Evolutionary conservation across 2,329 filamentous ascomycete species (phyloP).

Genomic region (Cladorrhinum sp.): DNA sequence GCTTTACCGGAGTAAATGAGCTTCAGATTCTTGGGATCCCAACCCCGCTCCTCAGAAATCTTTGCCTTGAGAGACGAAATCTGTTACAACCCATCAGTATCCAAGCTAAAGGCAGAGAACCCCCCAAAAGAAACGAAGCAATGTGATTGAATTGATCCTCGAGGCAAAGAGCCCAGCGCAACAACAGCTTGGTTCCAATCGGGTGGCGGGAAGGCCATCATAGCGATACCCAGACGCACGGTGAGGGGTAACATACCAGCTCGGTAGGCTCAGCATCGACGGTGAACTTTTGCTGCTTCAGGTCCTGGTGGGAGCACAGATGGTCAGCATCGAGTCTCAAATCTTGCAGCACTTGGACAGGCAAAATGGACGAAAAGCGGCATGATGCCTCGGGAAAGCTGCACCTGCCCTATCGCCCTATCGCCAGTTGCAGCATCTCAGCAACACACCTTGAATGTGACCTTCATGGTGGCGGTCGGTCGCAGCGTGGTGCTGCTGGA

Average conservation of each 20-base stretch:
- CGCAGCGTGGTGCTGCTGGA: neutral
- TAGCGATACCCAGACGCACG: constrained; percentile 12
- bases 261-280: constrained; percentile 93
- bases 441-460: constrained; percentile 59
- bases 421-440: neutral
- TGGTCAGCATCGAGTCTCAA: constrained; percentile 17
- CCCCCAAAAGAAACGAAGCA: neutral
- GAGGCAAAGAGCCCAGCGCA: neutral
- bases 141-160: no score
- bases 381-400: neutral
- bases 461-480: constrained; percentile 55
- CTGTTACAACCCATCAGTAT: constrained; percentile 35
- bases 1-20: constrained; percentile 93
- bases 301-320: constrained; percentile 60
- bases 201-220: constrained; percentile 20
- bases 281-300: constrained; percentile 98
- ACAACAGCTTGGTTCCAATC: constrained; percentile 21
- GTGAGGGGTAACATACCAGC: constrained; percentile 62
- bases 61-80: constrained; percentile 89
- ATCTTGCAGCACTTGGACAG: neutral
- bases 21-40: constrained; percentile 87
- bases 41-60: constrained; percentile 88
- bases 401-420: neutral
- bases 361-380: neutral
- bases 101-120: neutral